Percentiles rank a stretch among this genome's conserved stretches.
phyloP scores from a whole-genome alignment of 345 rosid species.

The Eucalyptus marginata region DNA sequence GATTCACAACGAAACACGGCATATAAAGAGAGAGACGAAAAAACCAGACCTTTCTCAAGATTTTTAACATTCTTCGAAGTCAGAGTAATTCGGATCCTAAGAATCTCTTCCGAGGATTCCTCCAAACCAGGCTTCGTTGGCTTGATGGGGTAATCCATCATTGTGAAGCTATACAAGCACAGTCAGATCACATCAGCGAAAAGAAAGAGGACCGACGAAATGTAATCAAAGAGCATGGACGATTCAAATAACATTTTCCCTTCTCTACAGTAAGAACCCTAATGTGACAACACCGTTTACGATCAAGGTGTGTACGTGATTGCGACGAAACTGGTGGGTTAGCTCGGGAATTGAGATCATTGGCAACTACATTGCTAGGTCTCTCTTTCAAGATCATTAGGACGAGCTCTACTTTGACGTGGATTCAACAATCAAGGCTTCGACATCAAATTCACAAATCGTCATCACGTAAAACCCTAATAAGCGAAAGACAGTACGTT shows the following conservation, averaged over 20 bases:
- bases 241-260: neutral
- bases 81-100: neutral
- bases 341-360: neutral
- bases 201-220: neutral
- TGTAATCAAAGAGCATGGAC: neutral
- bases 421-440: neutral
- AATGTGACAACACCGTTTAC: neutral
- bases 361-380: neutral
- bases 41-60: neutral
- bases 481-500: neutral
- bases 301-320: neutral
- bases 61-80: slow-evolving; percentile 4
- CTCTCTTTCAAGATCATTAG: neutral
- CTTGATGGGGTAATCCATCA: neutral
- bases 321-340: neutral
- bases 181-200: neutral
- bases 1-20: neutral
- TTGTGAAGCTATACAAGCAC: neutral
- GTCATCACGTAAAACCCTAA: neutral
- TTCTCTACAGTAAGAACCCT: neutral
- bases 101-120: neutral
- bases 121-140: slow-evolving; percentile 2
- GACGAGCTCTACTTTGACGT: neutral
- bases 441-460: neutral
- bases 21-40: neutral